Base-by-base conservation (phyloP, 768 basidiomycete genomes). In the Mycena maculata region DNA sequence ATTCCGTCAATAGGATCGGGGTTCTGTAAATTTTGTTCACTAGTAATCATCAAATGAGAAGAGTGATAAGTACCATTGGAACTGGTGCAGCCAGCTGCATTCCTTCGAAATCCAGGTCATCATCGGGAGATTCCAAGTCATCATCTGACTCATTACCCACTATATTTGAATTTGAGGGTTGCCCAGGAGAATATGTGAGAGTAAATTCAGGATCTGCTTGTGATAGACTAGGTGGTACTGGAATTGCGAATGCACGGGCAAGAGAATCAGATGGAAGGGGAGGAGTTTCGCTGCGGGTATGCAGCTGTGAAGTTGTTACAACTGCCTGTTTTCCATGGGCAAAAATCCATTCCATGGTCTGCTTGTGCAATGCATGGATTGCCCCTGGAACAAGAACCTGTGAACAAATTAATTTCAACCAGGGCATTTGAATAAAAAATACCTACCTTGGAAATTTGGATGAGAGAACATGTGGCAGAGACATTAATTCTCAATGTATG, bases 301-400 rank as follows among this genome's bases (percentile, higher is more conserved):
- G 33, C n/a, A 60, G 58, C 20, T 60, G 58, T 3, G 58, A 48
- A 8, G 58, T 60, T 2, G 15, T 49, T 6, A 49, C 47, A 28
- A 49, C 58, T 1, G 58, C 58, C 12, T 38, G 3, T 33, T 13
- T 18, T 0, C 58, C 58, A 49, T 60, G 58, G 4, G 33, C 15
- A 20, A 60, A 60, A 6, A 60, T 60, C 45, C 58, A 60, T 31
- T 60, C 42, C 4, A 60, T 38, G 2, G 58, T 60, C 22, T 60
- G 45, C 1, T 38, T 25, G 33, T 60, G 58, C 9, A 60, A 27
- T 15, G 13, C 0, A 7, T 48, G 58, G 22, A 60, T 49, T 16
- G 58, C 22, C 0, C 58, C 58, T n/a, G n/a, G n/a, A n/a, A n/a
- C n/a, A n/a, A n/a, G n/a, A n/a, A 60, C 58, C 47, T 60, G 11